These are phyloP conservation scores for Clavispora fructus DNA, from an alignment of 805 yeast species.

Conservation along the genomic window DNA sequence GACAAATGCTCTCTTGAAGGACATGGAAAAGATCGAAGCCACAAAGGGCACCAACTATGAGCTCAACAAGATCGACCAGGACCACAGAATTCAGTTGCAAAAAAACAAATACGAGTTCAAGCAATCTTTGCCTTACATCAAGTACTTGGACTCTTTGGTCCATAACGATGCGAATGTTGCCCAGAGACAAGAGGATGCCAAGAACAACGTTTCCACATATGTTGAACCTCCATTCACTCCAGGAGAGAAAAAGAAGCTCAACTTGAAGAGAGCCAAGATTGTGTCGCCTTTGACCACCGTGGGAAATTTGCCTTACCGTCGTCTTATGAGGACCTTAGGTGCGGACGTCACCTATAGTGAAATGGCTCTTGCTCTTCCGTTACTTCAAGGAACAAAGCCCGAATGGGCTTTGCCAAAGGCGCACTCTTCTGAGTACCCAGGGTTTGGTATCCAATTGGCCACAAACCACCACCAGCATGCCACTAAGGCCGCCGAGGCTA, in stretches of 20 bases:
- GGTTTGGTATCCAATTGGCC: slow-evolving; percentile 92
- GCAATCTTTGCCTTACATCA: slow-evolving; percentile 50
- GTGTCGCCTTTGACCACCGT: slow-evolving; percentile 96
- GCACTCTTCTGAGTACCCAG: slow-evolving; percentile 74
- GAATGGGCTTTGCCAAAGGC: slow-evolving; percentile 98
- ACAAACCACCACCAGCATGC: slow-evolving; percentile 92
- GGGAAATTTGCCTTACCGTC: slow-evolving; percentile 92
- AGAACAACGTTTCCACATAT: slow-evolving; percentile 44
- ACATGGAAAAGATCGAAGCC: slow-evolving; percentile 34
- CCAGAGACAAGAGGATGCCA: slow-evolving; percentile 20
- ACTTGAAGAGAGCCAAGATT: slow-evolving; percentile 71
- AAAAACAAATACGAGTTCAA: slow-evolving; percentile 59
- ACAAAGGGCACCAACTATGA: slow-evolving; percentile 43
- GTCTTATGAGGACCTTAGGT: slow-evolving; percentile 84
- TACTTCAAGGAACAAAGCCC: slow-evolving; percentile 83
- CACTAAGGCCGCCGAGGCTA: slow-evolving; percentile 82
- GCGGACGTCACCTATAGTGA: slow-evolving; percentile 93
- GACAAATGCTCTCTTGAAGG: slow-evolving; percentile 40
- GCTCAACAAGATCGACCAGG: slow-evolving; percentile 54
- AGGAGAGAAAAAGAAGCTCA: slow-evolving; percentile 73
- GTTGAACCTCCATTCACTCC: slow-evolving; percentile 73
- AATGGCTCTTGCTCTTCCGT: slow-evolving; percentile 86
- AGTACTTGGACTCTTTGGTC: slow-evolving; percentile 57
- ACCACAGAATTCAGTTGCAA: slow-evolving; percentile 44
- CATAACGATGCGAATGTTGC: slow-evolving; percentile 36